These are phyloP conservation scores for Corylus heterophylla DNA, from an alignment of 306 rosid species.

Conservation along the genomic window DNA sequence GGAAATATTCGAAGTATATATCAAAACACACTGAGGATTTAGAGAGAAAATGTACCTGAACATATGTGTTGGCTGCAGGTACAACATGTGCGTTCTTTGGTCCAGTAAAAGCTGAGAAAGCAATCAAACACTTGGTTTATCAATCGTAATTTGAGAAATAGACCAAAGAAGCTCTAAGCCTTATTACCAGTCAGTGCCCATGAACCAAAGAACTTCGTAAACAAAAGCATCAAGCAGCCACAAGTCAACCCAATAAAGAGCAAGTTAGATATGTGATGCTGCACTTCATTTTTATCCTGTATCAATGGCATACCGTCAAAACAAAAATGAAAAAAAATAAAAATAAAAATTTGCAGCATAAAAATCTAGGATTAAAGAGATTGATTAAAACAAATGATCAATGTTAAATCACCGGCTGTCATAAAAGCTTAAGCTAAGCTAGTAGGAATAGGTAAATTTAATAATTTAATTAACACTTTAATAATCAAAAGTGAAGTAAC, in stretches of 20 bases:
- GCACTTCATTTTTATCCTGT: slow-evolving; percentile 89
- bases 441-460: no score
- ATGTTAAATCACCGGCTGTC: no score
- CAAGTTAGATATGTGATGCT: slow-evolving; percentile 67
- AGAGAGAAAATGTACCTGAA: slow-evolving; percentile 60
- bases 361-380: not conserved
- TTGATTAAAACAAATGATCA: not conserved
- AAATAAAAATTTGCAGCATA: not conserved
- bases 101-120: slow-evolving; percentile 78
- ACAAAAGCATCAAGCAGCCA: slow-evolving; percentile 72
- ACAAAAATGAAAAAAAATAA: not conserved
- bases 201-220: slow-evolving; percentile 69
- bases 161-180: slow-evolving; percentile 14
- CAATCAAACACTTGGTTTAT: not conserved
- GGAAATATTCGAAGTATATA: not conserved
- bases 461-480: no score
- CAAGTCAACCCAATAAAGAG: slow-evolving; percentile 78
- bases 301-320: slow-evolving; percentile 19
- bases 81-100: slow-evolving; percentile 60
- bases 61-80: slow-evolving; percentile 79
- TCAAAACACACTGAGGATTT: not conserved
- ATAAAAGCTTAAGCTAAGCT: no score
- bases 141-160: not conserved
- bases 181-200: slow-evolving; percentile 67
- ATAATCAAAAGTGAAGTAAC: not conserved